A percentile compares a stretch with the other conserved stretches of the same genome.
These are phyloP conservation scores for Populus euphratica DNA, from an alignment of 345 rosid species.

Conservation along the genomic window DNA sequence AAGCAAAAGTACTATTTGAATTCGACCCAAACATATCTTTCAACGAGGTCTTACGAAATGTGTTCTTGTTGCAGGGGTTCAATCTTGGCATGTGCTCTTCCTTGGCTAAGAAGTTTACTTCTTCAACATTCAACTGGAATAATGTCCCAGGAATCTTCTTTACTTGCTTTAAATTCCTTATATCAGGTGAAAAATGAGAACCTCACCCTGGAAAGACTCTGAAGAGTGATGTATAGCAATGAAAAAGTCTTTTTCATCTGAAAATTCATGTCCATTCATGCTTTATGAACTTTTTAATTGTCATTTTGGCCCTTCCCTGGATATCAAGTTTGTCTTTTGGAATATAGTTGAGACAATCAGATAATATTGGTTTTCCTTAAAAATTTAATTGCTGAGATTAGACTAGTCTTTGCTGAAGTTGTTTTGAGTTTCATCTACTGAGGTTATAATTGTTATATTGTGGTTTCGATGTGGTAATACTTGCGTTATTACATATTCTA, in stretches of 20 bases:
- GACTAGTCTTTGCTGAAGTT: neutral
- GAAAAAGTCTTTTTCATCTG: neutral
- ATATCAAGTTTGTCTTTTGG: neutral
- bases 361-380: neutral
- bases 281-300: neutral
- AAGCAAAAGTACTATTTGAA: neutral
- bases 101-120: slow-evolving; percentile 80
- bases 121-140: slow-evolving; percentile 82
- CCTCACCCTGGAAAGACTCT: neutral
- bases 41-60: neutral
- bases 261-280: neutral
- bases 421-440: neutral
- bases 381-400: neutral
- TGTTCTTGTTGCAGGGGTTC: slow-evolving; percentile 63
- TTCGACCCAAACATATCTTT: neutral
- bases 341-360: neutral
- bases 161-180: slow-evolving; percentile 63
- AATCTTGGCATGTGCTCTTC: slow-evolving; percentile 74
- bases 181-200: slow-evolving; percentile 61
- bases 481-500: neutral
- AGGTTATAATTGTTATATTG: neutral
- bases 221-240: neutral
- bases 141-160: slow-evolving; percentile 80
- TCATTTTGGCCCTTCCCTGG: neutral
- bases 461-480: neutral